Percentiles rank a stretch among this genome's conserved stretches.
Conservation (phyloP, 2,329 filamentous ascomycete species). For the Neonectria magnoliae region DNA sequence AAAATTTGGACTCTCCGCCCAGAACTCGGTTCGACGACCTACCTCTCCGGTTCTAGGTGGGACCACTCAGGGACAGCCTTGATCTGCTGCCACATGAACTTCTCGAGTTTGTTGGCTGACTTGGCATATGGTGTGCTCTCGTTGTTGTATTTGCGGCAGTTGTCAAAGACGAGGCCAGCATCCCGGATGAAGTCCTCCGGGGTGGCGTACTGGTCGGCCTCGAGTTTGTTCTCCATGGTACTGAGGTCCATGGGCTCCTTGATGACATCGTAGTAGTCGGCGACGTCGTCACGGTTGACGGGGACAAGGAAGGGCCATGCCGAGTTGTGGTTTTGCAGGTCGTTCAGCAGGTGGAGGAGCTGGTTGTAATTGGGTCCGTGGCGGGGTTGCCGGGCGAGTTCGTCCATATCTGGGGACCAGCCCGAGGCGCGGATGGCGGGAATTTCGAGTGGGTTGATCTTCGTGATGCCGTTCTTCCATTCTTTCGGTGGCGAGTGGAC, state of each 20-base stretch:
- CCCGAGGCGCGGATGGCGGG: slow-evolving; percentile 90
- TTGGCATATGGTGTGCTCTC: slow-evolving; percentile 96
- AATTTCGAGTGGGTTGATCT: slow-evolving; percentile 88
- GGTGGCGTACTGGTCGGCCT: slow-evolving; percentile 89
- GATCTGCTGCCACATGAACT: slow-evolving; percentile 95
- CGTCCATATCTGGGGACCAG: slow-evolving; percentile 98
- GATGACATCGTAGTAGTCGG: slow-evolving; percentile 99
- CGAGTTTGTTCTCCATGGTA: slow-evolving; percentile 95
- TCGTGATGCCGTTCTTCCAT: slow-evolving; percentile 79
- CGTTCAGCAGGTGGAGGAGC: slow-evolving; percentile 89
- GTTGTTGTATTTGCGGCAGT: slow-evolving; percentile 96
- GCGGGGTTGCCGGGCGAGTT: slow-evolving; percentile 90
- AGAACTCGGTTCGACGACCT: slow-evolving; percentile 36
- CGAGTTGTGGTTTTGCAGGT: slow-evolving; percentile 91
- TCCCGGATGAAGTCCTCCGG: slow-evolving; percentile 95
- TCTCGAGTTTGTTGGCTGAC: slow-evolving; percentile 90
- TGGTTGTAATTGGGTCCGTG: slow-evolving; percentile 97
- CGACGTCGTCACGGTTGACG: slow-evolving; percentile 94
- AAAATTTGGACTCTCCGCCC: slow-evolving; percentile 28
- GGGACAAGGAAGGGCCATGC: slow-evolving; percentile 96
- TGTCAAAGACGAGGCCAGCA: slow-evolving; percentile 89
- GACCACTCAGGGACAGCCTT: slow-evolving; percentile 94
- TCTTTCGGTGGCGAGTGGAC: slow-evolving; percentile 86
- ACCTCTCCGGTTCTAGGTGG: slow-evolving; percentile 63
- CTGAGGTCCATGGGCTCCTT: slow-evolving; percentile 96